Percentiles rank a stretch among this genome's conserved stretches.
Evolutionary conservation across 768 basidiomycete genomes (phyloP).

Genomic region (Termitomyces sp.): DNA sequence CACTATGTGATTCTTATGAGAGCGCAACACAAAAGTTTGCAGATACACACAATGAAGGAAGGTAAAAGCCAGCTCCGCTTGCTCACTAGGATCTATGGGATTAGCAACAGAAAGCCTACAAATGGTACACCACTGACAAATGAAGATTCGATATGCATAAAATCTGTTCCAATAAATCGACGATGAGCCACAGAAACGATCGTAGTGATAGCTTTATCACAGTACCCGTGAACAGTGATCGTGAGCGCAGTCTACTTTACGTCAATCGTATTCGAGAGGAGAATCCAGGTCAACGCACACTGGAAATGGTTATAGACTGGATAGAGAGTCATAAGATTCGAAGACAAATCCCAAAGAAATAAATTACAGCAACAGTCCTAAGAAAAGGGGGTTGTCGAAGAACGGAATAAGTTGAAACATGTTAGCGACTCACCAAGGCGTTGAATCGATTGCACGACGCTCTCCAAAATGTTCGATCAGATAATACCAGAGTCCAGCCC

Average conservation of each 20-base stretch:
- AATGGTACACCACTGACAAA: neutral
- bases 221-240: neutral
- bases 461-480: constrained; percentile 5
- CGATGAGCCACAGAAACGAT: neutral
- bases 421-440: constrained; percentile 1
- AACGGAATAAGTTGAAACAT: neutral
- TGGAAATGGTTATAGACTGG: constrained; percentile 1
- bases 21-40: neutral
- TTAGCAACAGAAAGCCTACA: neutral
- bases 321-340: neutral
- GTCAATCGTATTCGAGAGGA: neutral
- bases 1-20: neutral
- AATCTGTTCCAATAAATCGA: neutral
- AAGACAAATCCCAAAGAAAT: neutral
- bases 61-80: neutral
- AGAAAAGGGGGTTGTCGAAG: neutral
- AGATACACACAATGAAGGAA: neutral
- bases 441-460: neutral
- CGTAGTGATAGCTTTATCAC: neutral
- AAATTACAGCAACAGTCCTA: neutral
- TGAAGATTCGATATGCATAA: constrained; percentile 1
- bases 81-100: neutral
- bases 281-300: neutral
- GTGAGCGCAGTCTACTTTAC: neutral
- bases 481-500: constrained; percentile 8